A percentile compares a stretch with the other conserved stretches of the same genome.
Evolutionary conservation across 306 rosid genomes (phyloP).

Genomic region (Dicorynia guianensis): DNA sequence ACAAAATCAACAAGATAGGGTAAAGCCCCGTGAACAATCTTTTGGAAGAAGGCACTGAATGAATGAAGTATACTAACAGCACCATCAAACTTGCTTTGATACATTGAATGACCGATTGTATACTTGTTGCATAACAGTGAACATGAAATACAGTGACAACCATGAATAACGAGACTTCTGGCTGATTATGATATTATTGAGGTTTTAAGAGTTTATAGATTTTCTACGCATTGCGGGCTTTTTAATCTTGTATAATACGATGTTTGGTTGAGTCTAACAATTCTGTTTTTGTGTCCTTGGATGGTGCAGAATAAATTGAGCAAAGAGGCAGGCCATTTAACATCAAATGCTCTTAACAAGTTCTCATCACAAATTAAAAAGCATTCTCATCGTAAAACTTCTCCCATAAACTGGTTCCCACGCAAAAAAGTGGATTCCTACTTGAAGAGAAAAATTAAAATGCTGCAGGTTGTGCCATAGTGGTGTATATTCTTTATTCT

Average conservation of each 20-base stretch:
- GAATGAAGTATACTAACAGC: neutral
- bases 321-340: slow-evolving; percentile 63
- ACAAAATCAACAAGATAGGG: neutral
- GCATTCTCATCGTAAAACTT: slow-evolving; percentile 78
- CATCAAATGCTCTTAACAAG: slow-evolving; percentile 66
- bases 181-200: slow-evolving; percentile 11
- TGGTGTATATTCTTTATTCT: slow-evolving; percentile 6
- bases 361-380: slow-evolving; percentile 75
- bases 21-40: neutral
- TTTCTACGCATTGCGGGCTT: neutral
- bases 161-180: neutral
- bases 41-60: too few species aligned
- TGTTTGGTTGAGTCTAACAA: slow-evolving; percentile 18
- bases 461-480: slow-evolving; percentile 78
- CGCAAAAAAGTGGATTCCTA: slow-evolving; percentile 87
- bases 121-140: neutral
- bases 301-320: slow-evolving; percentile 64
- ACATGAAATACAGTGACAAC: neutral
- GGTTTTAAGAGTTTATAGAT: slow-evolving; percentile 1
- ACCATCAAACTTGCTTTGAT: neutral
- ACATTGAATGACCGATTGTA: neutral
- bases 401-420: slow-evolving; percentile 92
- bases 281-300: slow-evolving; percentile 9
- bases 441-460: slow-evolving; percentile 84
- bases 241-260: neutral